Evolutionary conservation across 768 basidiomycete genomes (phyloP).

Genomic region (Panaeolus papilionaceus): DNA sequence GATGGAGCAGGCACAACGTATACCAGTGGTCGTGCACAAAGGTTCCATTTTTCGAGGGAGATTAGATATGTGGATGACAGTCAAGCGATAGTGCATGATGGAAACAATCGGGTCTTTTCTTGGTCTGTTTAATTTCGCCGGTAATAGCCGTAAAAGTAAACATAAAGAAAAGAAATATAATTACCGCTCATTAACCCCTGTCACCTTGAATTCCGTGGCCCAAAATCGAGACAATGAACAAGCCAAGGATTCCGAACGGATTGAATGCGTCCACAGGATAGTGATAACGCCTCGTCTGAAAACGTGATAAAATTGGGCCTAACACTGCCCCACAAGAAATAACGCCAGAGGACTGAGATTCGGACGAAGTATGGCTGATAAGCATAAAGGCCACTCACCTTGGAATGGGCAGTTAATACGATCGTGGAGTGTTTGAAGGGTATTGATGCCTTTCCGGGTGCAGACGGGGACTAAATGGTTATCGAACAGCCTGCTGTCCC

Average conservation of each 20-base stretch:
- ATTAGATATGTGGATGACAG: not conserved
- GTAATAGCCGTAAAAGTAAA: not conserved
- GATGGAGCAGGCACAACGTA: not conserved
- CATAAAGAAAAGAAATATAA: not conserved
- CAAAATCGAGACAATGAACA: not conserved
- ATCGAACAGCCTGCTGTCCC: not conserved
- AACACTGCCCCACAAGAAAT: not conserved
- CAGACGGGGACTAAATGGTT: constrained; percentile 4
- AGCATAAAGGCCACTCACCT: not conserved
- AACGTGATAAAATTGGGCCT: not conserved
- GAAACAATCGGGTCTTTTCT: not conserved
- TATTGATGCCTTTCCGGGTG: not conserved
- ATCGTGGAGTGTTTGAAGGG: not conserved
- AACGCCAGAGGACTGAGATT: not conserved
- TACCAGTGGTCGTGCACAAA: not conserved
- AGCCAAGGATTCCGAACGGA: not conserved
- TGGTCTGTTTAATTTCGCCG: not conserved
- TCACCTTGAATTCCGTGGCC: not conserved
- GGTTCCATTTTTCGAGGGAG: constrained; percentile 3
- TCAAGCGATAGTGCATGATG: not conserved
- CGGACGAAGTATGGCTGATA: constrained; percentile 4
- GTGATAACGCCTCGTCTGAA: not conserved
- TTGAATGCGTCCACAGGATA: not conserved
- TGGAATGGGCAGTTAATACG: not conserved
- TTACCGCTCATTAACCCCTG: not conserved